A percentile compares a stretch with the other conserved stretches of the same genome.
Evolutionary conservation across 345 rosid species (phyloP).

Genomic region (Rhodamnia rubescens): DNA sequence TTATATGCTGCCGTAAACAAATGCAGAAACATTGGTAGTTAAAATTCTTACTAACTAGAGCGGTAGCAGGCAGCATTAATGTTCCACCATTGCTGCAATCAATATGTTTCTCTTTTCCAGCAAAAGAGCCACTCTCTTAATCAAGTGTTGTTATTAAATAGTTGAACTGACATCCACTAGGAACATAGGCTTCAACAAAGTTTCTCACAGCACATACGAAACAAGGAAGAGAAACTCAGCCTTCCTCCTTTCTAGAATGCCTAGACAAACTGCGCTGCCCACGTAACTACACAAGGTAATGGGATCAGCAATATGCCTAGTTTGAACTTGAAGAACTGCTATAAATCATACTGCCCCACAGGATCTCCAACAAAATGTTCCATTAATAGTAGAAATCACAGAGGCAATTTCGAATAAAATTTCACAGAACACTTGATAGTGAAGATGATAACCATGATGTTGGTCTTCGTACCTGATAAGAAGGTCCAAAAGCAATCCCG

Average conservation of each 20-base stretch:
- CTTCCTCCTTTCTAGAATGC: background rate
- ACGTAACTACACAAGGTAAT: background rate
- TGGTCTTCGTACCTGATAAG: slow-evolving; percentile 53
- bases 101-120: background rate
- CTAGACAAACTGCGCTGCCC: background rate
- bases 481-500: slow-evolving; percentile 91
- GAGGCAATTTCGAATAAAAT: background rate
- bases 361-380: background rate
- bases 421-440: background rate
- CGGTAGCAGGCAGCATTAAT: background rate
- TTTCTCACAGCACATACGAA: background rate
- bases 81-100: background rate
- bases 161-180: background rate
- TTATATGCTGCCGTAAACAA: background rate
- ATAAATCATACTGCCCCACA: background rate
- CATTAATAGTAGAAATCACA: background rate
- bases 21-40: background rate
- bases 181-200: background rate
- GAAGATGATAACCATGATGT: background rate
- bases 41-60: background rate
- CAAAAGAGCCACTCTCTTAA: background rate
- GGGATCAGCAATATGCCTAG: background rate
- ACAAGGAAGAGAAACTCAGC: background rate
- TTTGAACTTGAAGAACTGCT: background rate
- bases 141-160: background rate